Conservation (phyloP, 495 filamentous ascomycete genomes). For the Trichodelitschia bisporula region DNA sequence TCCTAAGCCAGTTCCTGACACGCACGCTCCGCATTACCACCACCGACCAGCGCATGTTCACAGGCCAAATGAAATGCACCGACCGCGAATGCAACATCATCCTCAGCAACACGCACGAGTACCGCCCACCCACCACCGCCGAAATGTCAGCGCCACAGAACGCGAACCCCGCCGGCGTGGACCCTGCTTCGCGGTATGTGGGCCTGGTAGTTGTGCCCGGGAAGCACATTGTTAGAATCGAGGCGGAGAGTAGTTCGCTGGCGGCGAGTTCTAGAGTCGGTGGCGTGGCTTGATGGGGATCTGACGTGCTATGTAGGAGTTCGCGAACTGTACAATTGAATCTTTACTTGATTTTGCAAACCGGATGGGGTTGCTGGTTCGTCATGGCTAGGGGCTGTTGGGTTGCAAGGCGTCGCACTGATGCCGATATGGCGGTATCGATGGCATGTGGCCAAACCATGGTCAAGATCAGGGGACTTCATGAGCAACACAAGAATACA, state of each 20-base stretch:
- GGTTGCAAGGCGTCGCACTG: too few relatives aligned
- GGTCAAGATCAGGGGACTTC: too few relatives aligned
- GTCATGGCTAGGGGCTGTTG: too few relatives aligned
- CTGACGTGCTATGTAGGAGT: too few relatives aligned
- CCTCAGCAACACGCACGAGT: constrained; percentile 65
- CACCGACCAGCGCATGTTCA: constrained; percentile 68
- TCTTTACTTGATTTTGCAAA: too few relatives aligned
- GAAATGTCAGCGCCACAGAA: neutral
- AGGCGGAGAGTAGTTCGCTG: constrained; percentile 67
- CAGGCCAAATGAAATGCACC: constrained; percentile 79
- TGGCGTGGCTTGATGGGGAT: too few relatives aligned
- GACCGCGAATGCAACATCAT: constrained; percentile 79
- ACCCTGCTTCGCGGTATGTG: constrained; percentile 65
- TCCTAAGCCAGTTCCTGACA: constrained; percentile 33
- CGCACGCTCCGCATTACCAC: constrained; percentile 55
- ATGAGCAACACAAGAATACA: too few relatives aligned
- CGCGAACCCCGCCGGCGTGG: constrained; percentile 24
- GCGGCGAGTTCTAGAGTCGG: too few relatives aligned
- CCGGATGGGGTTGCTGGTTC: too few relatives aligned
- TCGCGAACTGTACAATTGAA: too few relatives aligned
- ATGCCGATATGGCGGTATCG: too few relatives aligned
- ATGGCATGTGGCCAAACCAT: too few relatives aligned
- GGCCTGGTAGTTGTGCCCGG: constrained; percentile 84
- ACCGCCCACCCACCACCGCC: constrained; percentile 32
- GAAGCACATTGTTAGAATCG: constrained; percentile 61